phyloP scores from a whole-genome alignment of 352 stramenopile genomes.

The Phytophthora pistaciae region DNA sequence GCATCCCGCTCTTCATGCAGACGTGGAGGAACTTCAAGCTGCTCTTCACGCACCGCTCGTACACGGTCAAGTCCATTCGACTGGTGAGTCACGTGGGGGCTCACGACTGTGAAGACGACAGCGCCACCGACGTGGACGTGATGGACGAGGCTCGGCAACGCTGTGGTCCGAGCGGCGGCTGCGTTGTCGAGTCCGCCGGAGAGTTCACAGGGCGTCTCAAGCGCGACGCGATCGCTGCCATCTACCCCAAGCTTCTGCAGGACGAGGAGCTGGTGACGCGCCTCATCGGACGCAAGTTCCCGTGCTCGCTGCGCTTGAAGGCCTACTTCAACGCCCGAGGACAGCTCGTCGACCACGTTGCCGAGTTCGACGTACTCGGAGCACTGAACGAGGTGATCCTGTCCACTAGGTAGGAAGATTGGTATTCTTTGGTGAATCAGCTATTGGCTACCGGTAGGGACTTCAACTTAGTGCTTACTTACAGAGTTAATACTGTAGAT shows the following conservation, averaged over 20 bases:
- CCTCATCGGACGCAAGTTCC: conserved; percentile 14
- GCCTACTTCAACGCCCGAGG: conserved; percentile 35
- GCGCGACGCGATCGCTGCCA: conserved; percentile 8
- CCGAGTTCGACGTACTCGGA: conserved; percentile 33
- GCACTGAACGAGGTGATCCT: conserved; percentile 16
- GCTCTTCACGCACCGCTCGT: conserved; percentile 33
- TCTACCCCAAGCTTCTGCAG: conserved; percentile 7
- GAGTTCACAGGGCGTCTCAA: conserved; percentile 23
- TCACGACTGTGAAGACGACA: conserved; percentile 1
- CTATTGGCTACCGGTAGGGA: not conserved
- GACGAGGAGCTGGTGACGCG: conserved; percentile 7
- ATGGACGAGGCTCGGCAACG: not conserved
- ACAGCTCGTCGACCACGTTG: conserved; percentile 33
- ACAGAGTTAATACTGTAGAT: too few relatives aligned
- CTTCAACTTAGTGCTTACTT: not conserved
- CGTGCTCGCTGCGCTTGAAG: conserved; percentile 25
- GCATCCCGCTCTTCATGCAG: conserved; percentile 33
- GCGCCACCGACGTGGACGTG: not conserved
- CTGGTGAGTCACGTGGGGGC: conserved; percentile 13
- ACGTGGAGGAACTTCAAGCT: conserved; percentile 43
- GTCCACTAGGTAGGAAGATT: not conserved
- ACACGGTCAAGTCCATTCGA: conserved; percentile 19
- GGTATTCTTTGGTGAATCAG: not conserved
- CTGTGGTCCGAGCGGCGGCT: conserved; percentile 6
- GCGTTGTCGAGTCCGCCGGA: conserved; percentile 24